Base-by-base conservation (phyloP, 306 rosid species). In the Potentilla sterilis region DNA sequence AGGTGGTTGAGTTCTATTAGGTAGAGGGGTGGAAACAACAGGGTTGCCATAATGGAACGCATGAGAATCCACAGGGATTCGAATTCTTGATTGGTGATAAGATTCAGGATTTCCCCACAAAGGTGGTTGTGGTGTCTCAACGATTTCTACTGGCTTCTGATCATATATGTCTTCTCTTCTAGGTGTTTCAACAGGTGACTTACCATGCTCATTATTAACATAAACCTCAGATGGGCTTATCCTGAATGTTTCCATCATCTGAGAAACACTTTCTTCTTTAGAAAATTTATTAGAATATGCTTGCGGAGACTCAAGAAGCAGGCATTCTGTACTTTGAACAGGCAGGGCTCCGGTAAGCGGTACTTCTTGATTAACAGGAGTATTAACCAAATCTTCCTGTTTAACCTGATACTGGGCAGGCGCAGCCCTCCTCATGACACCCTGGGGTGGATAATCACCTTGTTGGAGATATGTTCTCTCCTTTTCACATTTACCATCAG, bases 51-150 rank as follows among this genome's bases (percentile, higher is more conserved):
- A 80, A 28, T 32, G 74, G 41, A 35, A 67, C 69, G 72, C 81
- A 46, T 54, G 55, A 54, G 76, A 40, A 64, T 86, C 83, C 74
- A 71, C 62, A 72, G 44, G 87, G 64, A 74, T 66, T 81, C 80
- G 87, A 61, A 69, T 80, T 28, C 74, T 85, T 67, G 86, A 37
- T 76, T 82, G 89, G 55, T 84, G 79, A 78, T 79, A 80, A 74
- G 87, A 59, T 78, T 81, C 90, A 72, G 89, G 88, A 75, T 80
- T 79, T 73, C 72, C 89, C 92, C 86, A 79, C 52, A 81, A 16
- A 84, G 91, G 62, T 77, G 86, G 65, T 61, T 81, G 89, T 77
- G 83, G 76, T 65, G 75, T 80, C 81, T 89, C 96, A 79, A 32
- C 77, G 61, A 73, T 65, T 81, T 93, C 96, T 76, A 73, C 78